Conservation (phyloP, 225 moss, liverwort and hornwort species). For the Pseudisothecium myosuroides region DNA sequence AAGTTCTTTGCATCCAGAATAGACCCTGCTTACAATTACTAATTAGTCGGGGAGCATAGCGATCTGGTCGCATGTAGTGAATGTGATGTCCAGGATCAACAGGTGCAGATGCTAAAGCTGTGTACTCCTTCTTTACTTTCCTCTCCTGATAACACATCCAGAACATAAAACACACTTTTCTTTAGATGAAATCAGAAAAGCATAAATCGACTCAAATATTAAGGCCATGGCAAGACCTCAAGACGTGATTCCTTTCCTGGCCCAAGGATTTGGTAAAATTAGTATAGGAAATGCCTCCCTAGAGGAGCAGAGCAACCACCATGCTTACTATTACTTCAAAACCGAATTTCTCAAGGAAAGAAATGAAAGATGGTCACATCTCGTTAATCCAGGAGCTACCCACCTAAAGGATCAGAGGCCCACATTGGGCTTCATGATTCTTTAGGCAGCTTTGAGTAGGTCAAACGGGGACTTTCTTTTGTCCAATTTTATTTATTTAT, state of each 20-base stretch:
- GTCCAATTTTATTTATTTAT: too few species aligned
- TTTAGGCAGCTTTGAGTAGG: not conserved
- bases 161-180: not conserved
- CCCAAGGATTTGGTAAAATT: not conserved
- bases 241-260: not conserved
- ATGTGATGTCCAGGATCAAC: conserved; percentile 48
- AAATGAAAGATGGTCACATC: not conserved
- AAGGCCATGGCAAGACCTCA: not conserved
- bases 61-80: conserved; percentile 82
- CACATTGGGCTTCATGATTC: not conserved
- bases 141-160: conserved; percentile 49
- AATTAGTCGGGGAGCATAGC: conserved; percentile 75
- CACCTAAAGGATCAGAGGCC: not conserved
- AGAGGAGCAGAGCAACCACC: not conserved
- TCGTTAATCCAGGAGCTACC: not conserved
- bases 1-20: not conserved
- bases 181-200: not conserved
- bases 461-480: not conserved
- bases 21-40: conserved; percentile 53
- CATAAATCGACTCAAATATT: not conserved
- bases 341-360: not conserved
- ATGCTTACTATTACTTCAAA: not conserved
- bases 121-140: conserved; percentile 85
- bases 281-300: not conserved
- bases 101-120: conserved; percentile 68